Conservation (phyloP, 1,284 basidiomycete genomes). For the Tranzscheliella williamsii region DNA sequence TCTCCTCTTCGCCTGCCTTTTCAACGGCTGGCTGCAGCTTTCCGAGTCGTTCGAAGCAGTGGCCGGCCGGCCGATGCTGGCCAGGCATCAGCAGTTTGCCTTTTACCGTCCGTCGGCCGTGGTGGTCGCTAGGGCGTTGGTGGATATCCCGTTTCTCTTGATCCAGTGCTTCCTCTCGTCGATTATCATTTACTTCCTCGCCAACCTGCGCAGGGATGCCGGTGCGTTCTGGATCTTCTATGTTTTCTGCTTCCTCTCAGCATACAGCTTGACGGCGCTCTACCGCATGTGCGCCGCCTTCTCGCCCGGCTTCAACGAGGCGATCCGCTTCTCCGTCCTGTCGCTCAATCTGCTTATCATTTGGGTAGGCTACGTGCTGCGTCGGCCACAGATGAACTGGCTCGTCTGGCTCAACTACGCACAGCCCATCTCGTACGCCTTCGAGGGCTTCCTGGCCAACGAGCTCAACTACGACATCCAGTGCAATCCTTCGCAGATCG, state of each 20-base stretch:
- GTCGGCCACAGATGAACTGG: conserved; percentile 66
- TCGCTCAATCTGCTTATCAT: conserved; percentile 39
- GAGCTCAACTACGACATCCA: conserved; percentile 62
- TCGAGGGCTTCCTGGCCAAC: conserved; percentile 68
- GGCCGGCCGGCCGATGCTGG: conserved; percentile 63
- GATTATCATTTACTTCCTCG: conserved; percentile 60
- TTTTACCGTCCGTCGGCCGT: conserved; percentile 56
- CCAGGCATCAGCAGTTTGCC: conserved; percentile 42
- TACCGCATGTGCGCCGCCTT: conserved; percentile 43
- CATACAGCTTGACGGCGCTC: conserved; percentile 40
- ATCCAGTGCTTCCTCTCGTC: conserved; percentile 61
- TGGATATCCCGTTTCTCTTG: conserved; percentile 62
- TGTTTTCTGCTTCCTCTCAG: conserved; percentile 62
- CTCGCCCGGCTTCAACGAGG: conserved; percentile 61
- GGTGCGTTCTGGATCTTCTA: conserved; percentile 65
- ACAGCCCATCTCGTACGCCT: conserved; percentile 71
- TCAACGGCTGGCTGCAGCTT: conserved; percentile 57
- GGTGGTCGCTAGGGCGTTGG: conserved; percentile 40
- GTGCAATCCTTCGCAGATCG: conserved; percentile 27
- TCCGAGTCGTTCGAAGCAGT: conserved; percentile 65
- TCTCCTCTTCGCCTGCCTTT: conserved; percentile 64
- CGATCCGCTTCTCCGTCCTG: conserved; percentile 38
- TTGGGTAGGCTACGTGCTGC: conserved; percentile 65
- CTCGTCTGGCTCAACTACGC: conserved; percentile 70
- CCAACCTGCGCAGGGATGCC: conserved; percentile 27